A percentile compares a stretch with the other conserved stretches of the same genome.
phyloP scores from a whole-genome alignment of 2,329 filamentous ascomycete species.

The Aspergillus fumigatus region DNA sequence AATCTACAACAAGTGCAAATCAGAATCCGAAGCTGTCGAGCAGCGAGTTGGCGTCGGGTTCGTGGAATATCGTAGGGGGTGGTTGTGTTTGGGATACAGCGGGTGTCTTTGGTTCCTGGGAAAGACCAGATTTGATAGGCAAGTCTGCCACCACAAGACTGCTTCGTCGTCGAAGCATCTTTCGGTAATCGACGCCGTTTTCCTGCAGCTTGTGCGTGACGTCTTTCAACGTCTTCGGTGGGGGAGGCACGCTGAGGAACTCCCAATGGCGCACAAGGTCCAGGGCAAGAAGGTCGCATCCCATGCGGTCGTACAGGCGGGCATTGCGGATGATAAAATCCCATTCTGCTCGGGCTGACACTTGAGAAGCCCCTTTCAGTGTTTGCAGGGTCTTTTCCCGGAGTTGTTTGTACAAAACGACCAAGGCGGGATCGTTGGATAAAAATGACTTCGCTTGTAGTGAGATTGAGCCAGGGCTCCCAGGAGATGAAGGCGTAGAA shows the following conservation, averaged over 20 bases:
- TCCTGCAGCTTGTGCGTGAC: constrained; percentile 22
- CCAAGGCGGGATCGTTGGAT: constrained; percentile 83
- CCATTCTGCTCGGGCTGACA: constrained; percentile 77
- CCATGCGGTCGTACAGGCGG: constrained; percentile 81
- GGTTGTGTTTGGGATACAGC: constrained; percentile 45
- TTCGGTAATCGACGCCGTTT: constrained; percentile 55
- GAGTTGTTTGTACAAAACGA: constrained; percentile 82
- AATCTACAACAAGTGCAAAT: background rate
- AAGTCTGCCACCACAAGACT: constrained; percentile 75
- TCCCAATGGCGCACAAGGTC: constrained; percentile 63
- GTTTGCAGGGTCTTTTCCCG: constrained; percentile 78
- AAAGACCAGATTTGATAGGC: constrained; percentile 39
- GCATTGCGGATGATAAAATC: constrained; percentile 85
- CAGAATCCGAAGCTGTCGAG: constrained; percentile 92
- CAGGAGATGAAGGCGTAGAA: constrained; percentile 48
- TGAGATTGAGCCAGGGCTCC: constrained; percentile 53
- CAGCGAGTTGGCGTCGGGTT: constrained; percentile 84
- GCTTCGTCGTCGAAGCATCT: constrained; percentile 65
- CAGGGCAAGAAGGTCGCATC: constrained; percentile 83
- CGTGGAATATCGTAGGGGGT: constrained; percentile 75
- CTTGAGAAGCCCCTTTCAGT: constrained; percentile 75
- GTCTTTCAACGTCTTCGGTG: constrained; percentile 35
- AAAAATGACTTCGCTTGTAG: constrained; percentile 74
- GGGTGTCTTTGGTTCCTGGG: constrained; percentile 35
- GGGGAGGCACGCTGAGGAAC: constrained; percentile 29